Evolutionary conservation across 2,329 filamentous ascomycete species (phyloP).

Genomic region (Byssoonygena ceratinophila): DNA sequence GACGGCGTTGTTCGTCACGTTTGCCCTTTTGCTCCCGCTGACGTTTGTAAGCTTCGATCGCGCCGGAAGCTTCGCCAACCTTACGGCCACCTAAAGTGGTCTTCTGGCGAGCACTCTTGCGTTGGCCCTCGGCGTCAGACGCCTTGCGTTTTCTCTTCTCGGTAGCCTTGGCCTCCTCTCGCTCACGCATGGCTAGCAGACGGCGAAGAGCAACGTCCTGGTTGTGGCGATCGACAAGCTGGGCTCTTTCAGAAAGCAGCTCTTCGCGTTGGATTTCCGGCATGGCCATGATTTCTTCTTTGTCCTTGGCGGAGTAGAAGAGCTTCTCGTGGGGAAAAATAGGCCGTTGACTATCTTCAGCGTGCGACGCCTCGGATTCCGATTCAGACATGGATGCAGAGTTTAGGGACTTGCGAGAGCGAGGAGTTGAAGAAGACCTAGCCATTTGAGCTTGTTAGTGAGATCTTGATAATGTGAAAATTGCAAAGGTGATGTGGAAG

Average conservation of each 20-base stretch:
- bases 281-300: slow-evolving; percentile 68
- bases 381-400: slow-evolving; percentile 88
- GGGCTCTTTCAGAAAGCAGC: slow-evolving; percentile 75
- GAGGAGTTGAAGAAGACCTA: slow-evolving; percentile 58
- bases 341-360: slow-evolving; percentile 39
- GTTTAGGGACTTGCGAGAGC: slow-evolving; percentile 60
- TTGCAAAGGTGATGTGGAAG: background rate
- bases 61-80: slow-evolving; percentile 57
- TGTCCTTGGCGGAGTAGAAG: slow-evolving; percentile 63
- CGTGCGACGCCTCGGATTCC: slow-evolving; percentile 53
- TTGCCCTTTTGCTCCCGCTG: slow-evolving; percentile 50
- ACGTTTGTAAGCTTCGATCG: slow-evolving; percentile 60
- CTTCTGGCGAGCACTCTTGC: slow-evolving; percentile 63
- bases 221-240: slow-evolving; percentile 68
- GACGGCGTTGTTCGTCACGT: slow-evolving; percentile 39
- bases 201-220: slow-evolving; percentile 75
- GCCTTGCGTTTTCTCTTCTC: slow-evolving; percentile 62
- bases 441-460: slow-evolving; percentile 15
- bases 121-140: slow-evolving; percentile 58
- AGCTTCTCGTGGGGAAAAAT: slow-evolving; percentile 79
- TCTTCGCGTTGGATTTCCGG: slow-evolving; percentile 86
- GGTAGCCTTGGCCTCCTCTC: slow-evolving; percentile 45
- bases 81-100: slow-evolving; percentile 56
- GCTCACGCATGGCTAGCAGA: slow-evolving; percentile 58
- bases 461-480: background rate